Conservation (phyloP, 352 stramenopile genomes). For the Aphanomyces astaci region DNA sequence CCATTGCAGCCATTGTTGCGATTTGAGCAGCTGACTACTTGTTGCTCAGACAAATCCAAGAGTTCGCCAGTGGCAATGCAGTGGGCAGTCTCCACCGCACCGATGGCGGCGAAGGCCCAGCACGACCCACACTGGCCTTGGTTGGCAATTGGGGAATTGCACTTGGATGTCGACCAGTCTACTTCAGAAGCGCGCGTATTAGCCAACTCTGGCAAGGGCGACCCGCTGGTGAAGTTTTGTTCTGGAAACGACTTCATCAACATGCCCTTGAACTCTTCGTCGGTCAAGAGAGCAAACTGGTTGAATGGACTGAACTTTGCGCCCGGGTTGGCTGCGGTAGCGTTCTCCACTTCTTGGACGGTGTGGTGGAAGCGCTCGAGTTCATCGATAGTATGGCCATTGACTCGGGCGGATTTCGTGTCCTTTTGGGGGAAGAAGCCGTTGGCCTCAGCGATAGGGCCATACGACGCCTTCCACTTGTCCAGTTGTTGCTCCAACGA, state of each 20-base stretch:
- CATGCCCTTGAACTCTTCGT: neutral
- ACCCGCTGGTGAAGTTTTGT: neutral
- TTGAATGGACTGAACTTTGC: slow-evolving; percentile 2
- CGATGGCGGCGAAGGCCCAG: slow-evolving; percentile 38
- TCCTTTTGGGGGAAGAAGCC: neutral
- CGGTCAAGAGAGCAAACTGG: slow-evolving; percentile 9
- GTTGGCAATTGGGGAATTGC: slow-evolving; percentile 28
- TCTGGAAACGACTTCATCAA: neutral
- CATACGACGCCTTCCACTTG: neutral
- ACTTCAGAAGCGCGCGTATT: no score
- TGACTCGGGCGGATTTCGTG: neutral
- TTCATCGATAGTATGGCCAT: neutral
- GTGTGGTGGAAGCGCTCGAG: neutral
- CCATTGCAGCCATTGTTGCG: slow-evolving; percentile 46
- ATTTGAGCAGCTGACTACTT: slow-evolving; percentile 63
- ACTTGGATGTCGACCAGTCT: slow-evolving; percentile 25
- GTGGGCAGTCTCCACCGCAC: slow-evolving; percentile 27
- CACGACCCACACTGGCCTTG: slow-evolving; percentile 39
- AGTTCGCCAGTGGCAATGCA: slow-evolving; percentile 29
- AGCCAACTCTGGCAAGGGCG: neutral
- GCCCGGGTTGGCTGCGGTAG: slow-evolving; percentile 31
- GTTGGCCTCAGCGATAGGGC: neutral
- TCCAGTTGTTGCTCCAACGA: neutral
- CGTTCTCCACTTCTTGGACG: slow-evolving; percentile 25
- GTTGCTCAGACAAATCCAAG: slow-evolving; percentile 44